phyloP scores from a whole-genome alignment of 352 stramenopile species.

The Globisporangium perplexum region DNA sequence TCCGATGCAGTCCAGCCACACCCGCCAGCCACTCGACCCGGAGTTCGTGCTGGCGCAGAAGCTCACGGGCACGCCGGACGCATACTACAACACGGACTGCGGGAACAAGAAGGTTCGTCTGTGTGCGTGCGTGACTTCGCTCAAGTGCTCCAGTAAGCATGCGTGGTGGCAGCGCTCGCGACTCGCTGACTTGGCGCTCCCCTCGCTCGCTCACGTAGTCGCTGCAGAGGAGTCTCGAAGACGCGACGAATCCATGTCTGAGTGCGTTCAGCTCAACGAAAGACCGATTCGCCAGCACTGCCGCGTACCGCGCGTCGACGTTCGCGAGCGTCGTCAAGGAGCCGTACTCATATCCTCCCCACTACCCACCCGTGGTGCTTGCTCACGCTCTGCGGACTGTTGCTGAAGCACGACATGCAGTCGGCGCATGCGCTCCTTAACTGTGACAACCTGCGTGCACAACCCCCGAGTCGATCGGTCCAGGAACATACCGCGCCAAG shows the following conservation, averaged over 20 bases:
- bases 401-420: neutral
- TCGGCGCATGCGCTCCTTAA: slow-evolving; percentile 5
- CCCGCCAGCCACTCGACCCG: slow-evolving; percentile 45
- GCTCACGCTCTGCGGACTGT: too few relatives aligned
- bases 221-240: slow-evolving; percentile 38
- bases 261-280: slow-evolving; percentile 56
- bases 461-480: slow-evolving; percentile 47
- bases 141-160: neutral
- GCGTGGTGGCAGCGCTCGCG: too few relatives aligned
- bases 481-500: slow-evolving; percentile 55
- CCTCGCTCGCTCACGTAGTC: slow-evolving; percentile 15
- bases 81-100: slow-evolving; percentile 58
- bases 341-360: slow-evolving; percentile 32
- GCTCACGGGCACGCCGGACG: slow-evolving; percentile 46
- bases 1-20: slow-evolving; percentile 4
- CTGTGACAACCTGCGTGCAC: slow-evolving; percentile 5
- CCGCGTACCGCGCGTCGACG: slow-evolving; percentile 55
- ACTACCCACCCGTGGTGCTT: too few relatives aligned
- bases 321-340: slow-evolving; percentile 74
- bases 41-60: slow-evolving; percentile 29
- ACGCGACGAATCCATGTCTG: slow-evolving; percentile 41
- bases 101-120: slow-evolving; percentile 54
- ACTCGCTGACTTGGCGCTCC: neutral
- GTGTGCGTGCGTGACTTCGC: neutral
- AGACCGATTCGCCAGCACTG: slow-evolving; percentile 60